These are phyloP conservation scores for Alternaria sp. DNA, from an alignment of 2,329 filamentous ascomycete genomes.

Conservation along the genomic window DNA sequence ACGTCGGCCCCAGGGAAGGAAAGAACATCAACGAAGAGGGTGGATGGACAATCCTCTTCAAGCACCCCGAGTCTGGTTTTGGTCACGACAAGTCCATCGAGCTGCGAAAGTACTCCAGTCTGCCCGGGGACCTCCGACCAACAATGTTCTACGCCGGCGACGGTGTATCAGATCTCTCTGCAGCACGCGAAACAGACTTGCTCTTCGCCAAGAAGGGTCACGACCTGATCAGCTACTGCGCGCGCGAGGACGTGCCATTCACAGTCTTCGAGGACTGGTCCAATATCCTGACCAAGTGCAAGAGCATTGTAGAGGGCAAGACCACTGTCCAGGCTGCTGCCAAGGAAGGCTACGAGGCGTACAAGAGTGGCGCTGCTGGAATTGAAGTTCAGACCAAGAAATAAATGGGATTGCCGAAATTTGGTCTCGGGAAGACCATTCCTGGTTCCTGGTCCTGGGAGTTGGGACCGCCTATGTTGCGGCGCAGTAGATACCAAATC, in stretches of 20 bases:
- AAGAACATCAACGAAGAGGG: constrained; percentile 83
- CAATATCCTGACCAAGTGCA: constrained; percentile 77
- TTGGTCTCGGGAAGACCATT: neutral
- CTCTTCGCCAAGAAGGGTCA: constrained; percentile 93
- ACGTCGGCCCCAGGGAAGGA: constrained; percentile 72
- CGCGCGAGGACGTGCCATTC: constrained; percentile 84
- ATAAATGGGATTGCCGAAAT: constrained; percentile 17
- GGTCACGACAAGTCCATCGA: constrained; percentile 98
- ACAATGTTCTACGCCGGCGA: constrained; percentile 88
- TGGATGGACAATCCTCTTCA: constrained; percentile 89
- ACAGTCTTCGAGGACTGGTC: constrained; percentile 87
- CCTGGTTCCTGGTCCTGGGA: neutral
- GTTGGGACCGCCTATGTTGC: neutral
- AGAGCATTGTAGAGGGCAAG: constrained; percentile 78
- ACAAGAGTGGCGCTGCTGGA: constrained; percentile 57
- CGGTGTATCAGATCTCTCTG: constrained; percentile 57
- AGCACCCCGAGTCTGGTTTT: constrained; percentile 82
- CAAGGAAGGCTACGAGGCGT: constrained; percentile 58
- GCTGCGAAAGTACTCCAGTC: constrained; percentile 83
- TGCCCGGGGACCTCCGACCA: constrained; percentile 74
- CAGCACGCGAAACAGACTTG: constrained; percentile 90
- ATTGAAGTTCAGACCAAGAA: constrained; percentile 30
- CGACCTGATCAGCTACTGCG: constrained; percentile 88
- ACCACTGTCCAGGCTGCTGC: constrained; percentile 76
- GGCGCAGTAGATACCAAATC: constrained; percentile 1